These are phyloP conservation scores for Salvia hispanica DNA, from an alignment of 257 asterid species.

Conservation along the genomic window DNA sequence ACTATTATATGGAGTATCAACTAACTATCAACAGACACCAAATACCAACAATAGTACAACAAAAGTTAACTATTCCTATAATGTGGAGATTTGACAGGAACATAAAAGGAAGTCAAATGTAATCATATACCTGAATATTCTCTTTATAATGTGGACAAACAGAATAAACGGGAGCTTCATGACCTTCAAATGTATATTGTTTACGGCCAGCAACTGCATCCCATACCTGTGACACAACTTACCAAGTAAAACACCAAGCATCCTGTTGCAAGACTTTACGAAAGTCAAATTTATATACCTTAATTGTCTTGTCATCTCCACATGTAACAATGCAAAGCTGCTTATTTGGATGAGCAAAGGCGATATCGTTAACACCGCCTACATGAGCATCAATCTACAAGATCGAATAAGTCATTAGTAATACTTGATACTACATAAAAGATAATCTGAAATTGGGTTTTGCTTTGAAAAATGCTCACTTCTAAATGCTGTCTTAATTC, in stretches of 20 bases:
- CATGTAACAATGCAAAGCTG: constrained; percentile 89
- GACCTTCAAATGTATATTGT: constrained; percentile 81
- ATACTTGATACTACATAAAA: constrained; percentile 17
- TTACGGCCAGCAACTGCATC: constrained; percentile 81
- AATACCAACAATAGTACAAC: no score
- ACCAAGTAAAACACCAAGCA: constrained; percentile 31
- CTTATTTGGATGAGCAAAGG: constrained; percentile 91
- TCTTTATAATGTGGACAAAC: constrained; percentile 93
- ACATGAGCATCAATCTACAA: constrained; percentile 86
- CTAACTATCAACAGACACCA: neutral
- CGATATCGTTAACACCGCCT: constrained; percentile 93
- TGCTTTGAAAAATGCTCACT: constrained; percentile 42
- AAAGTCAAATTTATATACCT: constrained; percentile 47
- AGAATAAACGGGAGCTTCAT: constrained; percentile 91
- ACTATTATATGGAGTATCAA: neutral
- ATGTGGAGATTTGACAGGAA: constrained; percentile 17
- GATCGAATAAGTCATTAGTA: constrained; percentile 28
- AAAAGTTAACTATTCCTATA: no score
- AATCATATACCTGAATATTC: constrained; percentile 66
- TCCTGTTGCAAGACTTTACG: constrained; percentile 42
- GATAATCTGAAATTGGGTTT: constrained; percentile 9
- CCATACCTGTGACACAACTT: constrained; percentile 65
- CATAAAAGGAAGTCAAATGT: constrained; percentile 9
- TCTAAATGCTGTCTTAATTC: constrained; percentile 87
- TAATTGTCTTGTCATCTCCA: constrained; percentile 90